A percentile compares a stretch with the other conserved stretches of the same genome.
Conservation (phyloP, 2,329 filamentous ascomycete species). For the Colletotrichum graminicola region DNA sequence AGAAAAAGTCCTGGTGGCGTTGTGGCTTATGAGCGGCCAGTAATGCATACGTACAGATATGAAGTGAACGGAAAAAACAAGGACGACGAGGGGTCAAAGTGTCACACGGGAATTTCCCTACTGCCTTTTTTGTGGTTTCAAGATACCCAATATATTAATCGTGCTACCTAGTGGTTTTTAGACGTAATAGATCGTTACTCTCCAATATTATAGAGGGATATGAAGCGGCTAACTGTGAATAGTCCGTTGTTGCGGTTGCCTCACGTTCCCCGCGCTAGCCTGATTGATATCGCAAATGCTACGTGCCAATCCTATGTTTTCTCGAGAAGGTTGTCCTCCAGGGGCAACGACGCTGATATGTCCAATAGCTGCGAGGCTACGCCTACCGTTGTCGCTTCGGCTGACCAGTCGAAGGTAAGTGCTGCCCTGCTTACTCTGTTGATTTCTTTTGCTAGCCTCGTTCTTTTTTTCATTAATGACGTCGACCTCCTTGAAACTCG, state of each 20-base stretch:
- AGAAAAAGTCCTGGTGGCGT: conserved; percentile 44
- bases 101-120: background rate
- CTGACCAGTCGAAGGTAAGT: background rate
- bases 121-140: background rate
- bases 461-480: background rate
- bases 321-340: background rate
- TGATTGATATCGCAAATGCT: background rate
- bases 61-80: background rate
- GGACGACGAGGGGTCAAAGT: background rate
- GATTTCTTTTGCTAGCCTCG: background rate
- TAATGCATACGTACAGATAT: too few species aligned
- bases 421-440: background rate
- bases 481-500: background rate
- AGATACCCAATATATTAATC: conserved; percentile 6
- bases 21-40: conserved; percentile 19
- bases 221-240: too few species aligned
- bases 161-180: background rate
- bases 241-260: background rate
- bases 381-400: background rate
- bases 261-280: background rate
- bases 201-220: background rate
- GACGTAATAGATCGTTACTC: background rate
- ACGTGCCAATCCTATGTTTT: too few species aligned
- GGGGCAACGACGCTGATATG: background rate
- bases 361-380: background rate